These are phyloP conservation scores for Aphanoascus verrucosus DNA, from an alignment of 2,329 filamentous ascomycete genomes.

Conservation along the genomic window DNA sequence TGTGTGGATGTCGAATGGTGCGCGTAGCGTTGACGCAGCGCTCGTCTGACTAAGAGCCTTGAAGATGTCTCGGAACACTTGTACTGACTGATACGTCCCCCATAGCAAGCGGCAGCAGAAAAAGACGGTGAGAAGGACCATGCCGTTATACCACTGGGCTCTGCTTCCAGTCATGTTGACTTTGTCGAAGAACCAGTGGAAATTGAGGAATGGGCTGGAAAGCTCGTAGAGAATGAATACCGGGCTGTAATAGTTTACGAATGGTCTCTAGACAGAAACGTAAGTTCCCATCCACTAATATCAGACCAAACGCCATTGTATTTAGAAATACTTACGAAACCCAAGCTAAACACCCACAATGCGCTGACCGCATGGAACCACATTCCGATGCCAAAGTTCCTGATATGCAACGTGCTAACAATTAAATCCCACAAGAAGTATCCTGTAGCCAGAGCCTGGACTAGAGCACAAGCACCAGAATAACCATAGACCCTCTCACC, in stretches of 20 bases:
- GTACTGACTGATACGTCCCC: conserved; percentile 50
- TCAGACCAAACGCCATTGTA: background rate
- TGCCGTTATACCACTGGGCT: conserved; percentile 54
- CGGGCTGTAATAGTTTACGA: conserved; percentile 54
- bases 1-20: conserved; percentile 25
- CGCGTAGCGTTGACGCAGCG: conserved; percentile 23
- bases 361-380: conserved; percentile 52
- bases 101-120: conserved; percentile 53
- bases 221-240: conserved; percentile 59
- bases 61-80: conserved; percentile 52
- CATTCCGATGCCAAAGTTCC: conserved; percentile 51
- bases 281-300: background rate
- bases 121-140: conserved; percentile 48
- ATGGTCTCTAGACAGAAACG: conserved; percentile 43
- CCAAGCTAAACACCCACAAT: conserved; percentile 50
- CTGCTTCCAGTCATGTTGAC: conserved; percentile 52
- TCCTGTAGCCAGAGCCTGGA: conserved; percentile 50
- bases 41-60: conserved; percentile 38
- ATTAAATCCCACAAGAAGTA: conserved; percentile 57
- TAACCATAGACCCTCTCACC: conserved; percentile 51
- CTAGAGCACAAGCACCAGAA: conserved; percentile 47
- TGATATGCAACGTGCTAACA: conserved; percentile 45
- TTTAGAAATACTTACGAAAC: conserved; percentile 46
- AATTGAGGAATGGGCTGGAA: conserved; percentile 55
- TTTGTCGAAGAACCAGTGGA: conserved; percentile 62